Base-by-base conservation (phyloP, 2,329 filamentous ascomycete species). In the Diplocarpon mali region DNA sequence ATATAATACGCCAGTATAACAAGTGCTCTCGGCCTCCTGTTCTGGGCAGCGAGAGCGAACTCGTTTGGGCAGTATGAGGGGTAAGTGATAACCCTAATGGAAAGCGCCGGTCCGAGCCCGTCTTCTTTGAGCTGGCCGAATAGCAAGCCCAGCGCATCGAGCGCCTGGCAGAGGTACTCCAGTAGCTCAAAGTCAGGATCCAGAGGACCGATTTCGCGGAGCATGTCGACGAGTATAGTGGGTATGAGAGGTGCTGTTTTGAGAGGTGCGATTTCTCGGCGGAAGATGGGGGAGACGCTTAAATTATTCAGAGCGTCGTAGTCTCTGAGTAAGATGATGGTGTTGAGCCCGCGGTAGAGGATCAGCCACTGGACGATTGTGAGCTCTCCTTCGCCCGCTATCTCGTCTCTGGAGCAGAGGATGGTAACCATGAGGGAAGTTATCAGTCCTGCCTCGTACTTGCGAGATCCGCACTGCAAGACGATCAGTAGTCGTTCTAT, bases 71-170 rank as follows among this genome's bases (percentile, higher is more conserved):
- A 17, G n/a, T 47, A 53, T 5, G 55, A 55, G 10, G 50, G 52
- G 53, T 54, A 60, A 1, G 53, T 49, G 9, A 59, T 39, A 2
- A 58, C 46, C 35, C 58, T 45, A 27, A 59, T 47, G 7, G 37
- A 55, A 3, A 60, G 43, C 5, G 43, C 49, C 14, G 41, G 31
- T 1, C 42, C 35, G 13, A 53, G 40, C 14, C 57, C 57, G 40
- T 56, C 54, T 38, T 56, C 49, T 24, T 46, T 44, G 4, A 60
- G 46, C 35, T 50, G 51, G n/a, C 53, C 57, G 45, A 58, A 60
- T 5, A 60, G 47, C 2, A 49, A 42, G 2, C 55, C 56, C 6
- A 60, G 20, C 31, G 45, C 45, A 45, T 60, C 56, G 1, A 60
- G 44, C 9, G 50, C 45, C 16, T 41, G 38, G 40, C 57, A 58